Conservation (phyloP, 371 early-diverging fungal genomes). For the Globomyces sp. region DNA sequence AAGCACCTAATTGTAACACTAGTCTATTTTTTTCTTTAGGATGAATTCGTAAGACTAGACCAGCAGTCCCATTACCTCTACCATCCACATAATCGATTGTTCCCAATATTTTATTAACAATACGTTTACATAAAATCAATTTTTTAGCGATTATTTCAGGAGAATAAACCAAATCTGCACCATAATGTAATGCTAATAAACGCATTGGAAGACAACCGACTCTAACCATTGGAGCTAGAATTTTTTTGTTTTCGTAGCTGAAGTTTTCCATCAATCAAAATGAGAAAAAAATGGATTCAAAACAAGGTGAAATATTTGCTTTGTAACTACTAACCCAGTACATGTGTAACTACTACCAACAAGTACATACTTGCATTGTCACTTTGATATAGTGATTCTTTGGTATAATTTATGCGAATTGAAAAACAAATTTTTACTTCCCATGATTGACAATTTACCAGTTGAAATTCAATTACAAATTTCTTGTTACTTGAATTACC, state of each 20-base stretch:
- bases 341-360: no score
- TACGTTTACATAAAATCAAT: constrained; percentile 76
- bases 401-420: no score
- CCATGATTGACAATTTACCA: no score
- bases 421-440: no score
- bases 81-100: constrained; percentile 42
- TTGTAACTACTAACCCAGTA: no score
- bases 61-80: constrained; percentile 19
- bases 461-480: no score
- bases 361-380: no score
- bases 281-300: no score
- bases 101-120: constrained; percentile 55
- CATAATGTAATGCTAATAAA: constrained; percentile 76
- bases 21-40: constrained; percentile 33
- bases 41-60: constrained; percentile 39
- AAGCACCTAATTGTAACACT: constrained; percentile 62
- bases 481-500: no score
- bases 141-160: constrained; percentile 90
- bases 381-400: no score
- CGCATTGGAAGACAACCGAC: constrained; percentile 88
- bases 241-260: constrained; percentile 50
- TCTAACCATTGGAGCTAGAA: constrained; percentile 94
- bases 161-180: constrained; percentile 91
- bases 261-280: background rate
- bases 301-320: no score